Conservation (phyloP, 306 rosid genomes). For the Erythrophleum fordii region DNA sequence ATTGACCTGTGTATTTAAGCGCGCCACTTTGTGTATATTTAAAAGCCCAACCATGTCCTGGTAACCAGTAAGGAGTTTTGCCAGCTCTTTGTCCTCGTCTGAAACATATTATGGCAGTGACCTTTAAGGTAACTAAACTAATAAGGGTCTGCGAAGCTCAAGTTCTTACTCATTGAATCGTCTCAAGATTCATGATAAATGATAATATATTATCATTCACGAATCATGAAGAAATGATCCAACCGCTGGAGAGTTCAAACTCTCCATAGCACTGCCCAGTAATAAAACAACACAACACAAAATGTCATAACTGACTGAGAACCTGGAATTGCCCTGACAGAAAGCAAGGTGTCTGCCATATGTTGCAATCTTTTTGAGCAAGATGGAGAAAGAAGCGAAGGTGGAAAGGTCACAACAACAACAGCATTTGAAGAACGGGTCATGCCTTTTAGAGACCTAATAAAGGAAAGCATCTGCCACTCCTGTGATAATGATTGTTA, state of each 20-base stretch:
- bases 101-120: constrained; percentile 30
- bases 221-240: not conserved
- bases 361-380: constrained; percentile 85
- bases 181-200: not conserved
- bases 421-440: constrained; percentile 74
- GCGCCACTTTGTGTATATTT: constrained; percentile 78
- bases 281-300: not conserved
- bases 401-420: constrained; percentile 74
- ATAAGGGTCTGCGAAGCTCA: not conserved
- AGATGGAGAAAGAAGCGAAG: constrained; percentile 69
- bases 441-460: constrained; percentile 75
- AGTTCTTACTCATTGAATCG: not conserved
- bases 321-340: constrained; percentile 90
- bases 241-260: not conserved
- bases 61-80: constrained; percentile 89
- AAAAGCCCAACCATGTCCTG: constrained; percentile 93
- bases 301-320: constrained; percentile 34
- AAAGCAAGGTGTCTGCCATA: constrained; percentile 89
- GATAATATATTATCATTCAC: not conserved
- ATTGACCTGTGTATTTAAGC: constrained; percentile 79
- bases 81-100: constrained; percentile 91
- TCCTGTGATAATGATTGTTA: constrained; percentile 55
- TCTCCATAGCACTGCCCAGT: not conserved
- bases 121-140: constrained; percentile 31
- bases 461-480: constrained; percentile 88